Evolutionary conservation across 331 rosid species (phyloP).

Genomic region (Rosa hybrid): DNA sequence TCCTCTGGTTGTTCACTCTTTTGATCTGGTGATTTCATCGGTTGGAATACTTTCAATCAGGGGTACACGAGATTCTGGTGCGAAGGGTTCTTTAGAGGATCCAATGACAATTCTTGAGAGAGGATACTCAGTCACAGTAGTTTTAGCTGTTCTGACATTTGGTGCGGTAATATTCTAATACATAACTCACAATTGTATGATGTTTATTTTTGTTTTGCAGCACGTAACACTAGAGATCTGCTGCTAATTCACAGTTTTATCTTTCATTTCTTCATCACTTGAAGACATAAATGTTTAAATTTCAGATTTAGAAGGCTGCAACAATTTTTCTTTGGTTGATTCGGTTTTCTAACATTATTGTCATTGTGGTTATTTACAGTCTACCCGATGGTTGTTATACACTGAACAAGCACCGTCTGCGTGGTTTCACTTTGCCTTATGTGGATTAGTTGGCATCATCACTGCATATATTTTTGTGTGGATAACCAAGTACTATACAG

Average conservation of each 20-base stretch:
- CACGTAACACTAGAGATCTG: neutral
- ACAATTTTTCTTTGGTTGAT: slow-evolving; percentile 2
- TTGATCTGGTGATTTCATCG: slow-evolving; percentile 91
- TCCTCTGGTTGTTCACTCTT: slow-evolving; percentile 98
- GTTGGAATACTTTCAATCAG: slow-evolving; percentile 89
- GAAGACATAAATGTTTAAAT: slow-evolving; percentile 1
- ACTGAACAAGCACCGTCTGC: slow-evolving; percentile 99
- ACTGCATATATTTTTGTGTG: slow-evolving; percentile 85
- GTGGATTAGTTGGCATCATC: slow-evolving; percentile 93
- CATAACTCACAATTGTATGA: slow-evolving; percentile 29
- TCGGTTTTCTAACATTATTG: slow-evolving; percentile 21
- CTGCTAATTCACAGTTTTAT: slow-evolving; percentile 19
- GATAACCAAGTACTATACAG: slow-evolving; percentile 94
- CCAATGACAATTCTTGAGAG: slow-evolving; percentile 94
- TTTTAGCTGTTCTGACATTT: slow-evolving; percentile 89
- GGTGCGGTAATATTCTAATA: slow-evolving; percentile 79
- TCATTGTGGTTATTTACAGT: slow-evolving; percentile 51
- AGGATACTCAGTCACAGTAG: slow-evolving; percentile 89
- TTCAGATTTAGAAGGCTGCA: slow-evolving; percentile 10
- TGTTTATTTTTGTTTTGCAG: slow-evolving; percentile 18
- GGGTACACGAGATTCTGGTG: slow-evolving; percentile 82
- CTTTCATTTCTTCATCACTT: slow-evolving; percentile 19
- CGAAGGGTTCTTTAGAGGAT: slow-evolving; percentile 72
- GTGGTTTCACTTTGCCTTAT: slow-evolving; percentile 97
- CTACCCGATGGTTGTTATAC: slow-evolving; percentile 95